Percentiles rank a stretch among this genome's conserved stretches.
Conservation (phyloP, 805 yeast genomes). For the Wickerhamomyces ciferrii region DNA sequence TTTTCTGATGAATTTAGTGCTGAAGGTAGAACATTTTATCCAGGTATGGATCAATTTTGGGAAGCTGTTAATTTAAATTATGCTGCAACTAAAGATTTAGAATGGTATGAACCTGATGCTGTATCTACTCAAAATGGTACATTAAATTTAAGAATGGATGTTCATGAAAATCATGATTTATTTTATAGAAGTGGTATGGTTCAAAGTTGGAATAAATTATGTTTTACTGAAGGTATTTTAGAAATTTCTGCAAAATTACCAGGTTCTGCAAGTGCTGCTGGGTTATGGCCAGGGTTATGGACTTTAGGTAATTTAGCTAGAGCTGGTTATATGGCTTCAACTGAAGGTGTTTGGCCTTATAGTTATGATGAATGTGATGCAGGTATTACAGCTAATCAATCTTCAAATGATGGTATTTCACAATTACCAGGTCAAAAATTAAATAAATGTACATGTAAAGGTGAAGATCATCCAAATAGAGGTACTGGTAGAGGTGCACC, state of each 20-base stretch:
- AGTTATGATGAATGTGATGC: conserved; percentile 43
- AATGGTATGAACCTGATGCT: conserved; percentile 50
- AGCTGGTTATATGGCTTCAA: conserved; percentile 41
- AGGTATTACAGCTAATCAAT: conserved; percentile 45
- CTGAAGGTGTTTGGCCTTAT: conserved; percentile 50
- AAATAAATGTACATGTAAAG: conserved; percentile 38
- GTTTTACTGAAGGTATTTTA: conserved; percentile 38
- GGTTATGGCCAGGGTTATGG: conserved; percentile 50
- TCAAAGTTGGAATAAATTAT: conserved; percentile 42
- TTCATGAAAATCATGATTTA: conserved; percentile 35
- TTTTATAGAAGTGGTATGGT: conserved; percentile 43
- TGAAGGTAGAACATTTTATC: conserved; percentile 42
- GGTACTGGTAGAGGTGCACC: conserved; percentile 49
- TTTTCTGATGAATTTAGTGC: conserved; percentile 46
- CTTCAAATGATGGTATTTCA: conserved; percentile 41
- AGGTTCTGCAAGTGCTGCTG: conserved; percentile 34
- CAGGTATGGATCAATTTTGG: conserved; percentile 44
- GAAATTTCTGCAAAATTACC: conserved; percentile 39
- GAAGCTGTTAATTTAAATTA: conserved; percentile 38
- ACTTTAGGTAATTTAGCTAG: conserved; percentile 43
- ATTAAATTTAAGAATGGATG: conserved; percentile 33
- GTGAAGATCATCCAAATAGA: conserved; percentile 40
- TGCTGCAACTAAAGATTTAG: conserved; percentile 43
- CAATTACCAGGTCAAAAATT: conserved; percentile 41
- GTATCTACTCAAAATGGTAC: conserved; percentile 36